Evolutionary conservation across 176 grass and related monocot genomes (phyloP).

Genomic region (Elaeis guineensis): DNA sequence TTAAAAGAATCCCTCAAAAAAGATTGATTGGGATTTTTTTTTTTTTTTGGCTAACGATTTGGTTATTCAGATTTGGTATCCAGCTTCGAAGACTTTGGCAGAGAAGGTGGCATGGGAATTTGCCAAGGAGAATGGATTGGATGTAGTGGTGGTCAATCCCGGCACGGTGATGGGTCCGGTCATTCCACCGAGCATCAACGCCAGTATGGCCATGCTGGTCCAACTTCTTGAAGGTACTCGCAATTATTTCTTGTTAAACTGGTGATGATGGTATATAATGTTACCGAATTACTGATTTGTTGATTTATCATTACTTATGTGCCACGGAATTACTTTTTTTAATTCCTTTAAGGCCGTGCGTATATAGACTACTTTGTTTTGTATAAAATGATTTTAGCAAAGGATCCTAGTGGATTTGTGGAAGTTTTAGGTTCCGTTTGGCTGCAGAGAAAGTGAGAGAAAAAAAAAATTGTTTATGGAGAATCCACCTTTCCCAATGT

Average conservation of each 20-base stretch:
- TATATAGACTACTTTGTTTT: too few relatives aligned
- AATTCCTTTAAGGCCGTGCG: too few relatives aligned
- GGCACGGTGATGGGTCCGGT: slow-evolving; percentile 66
- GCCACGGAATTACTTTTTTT: too few relatives aligned
- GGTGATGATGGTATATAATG: too few relatives aligned
- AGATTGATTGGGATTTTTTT: background rate
- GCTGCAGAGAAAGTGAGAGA: too few relatives aligned
- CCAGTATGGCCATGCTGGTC: slow-evolving; percentile 65
- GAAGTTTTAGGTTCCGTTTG: background rate
- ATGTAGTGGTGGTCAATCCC: slow-evolving; percentile 74
- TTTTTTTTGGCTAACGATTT: too few relatives aligned
- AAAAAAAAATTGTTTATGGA: too few relatives aligned
- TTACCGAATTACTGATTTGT: too few relatives aligned
- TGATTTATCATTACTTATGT: too few relatives aligned
- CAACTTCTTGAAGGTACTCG: slow-evolving; percentile 42
- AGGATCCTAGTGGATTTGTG: background rate
- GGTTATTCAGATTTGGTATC: slow-evolving; percentile 70
- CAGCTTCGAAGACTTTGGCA: slow-evolving; percentile 69
- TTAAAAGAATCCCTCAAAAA: background rate
- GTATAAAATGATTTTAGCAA: too few relatives aligned
- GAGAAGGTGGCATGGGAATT: slow-evolving; percentile 92
- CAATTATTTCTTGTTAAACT: background rate
- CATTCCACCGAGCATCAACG: slow-evolving; percentile 58
- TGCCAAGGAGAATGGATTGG: slow-evolving; percentile 65
- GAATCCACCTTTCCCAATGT: too few relatives aligned